Evolutionary conservation across 495 filamentous ascomycete genomes (phyloP), one percentile per base, ranked within the genome.

Genomic region (Podospora comata): DNA sequence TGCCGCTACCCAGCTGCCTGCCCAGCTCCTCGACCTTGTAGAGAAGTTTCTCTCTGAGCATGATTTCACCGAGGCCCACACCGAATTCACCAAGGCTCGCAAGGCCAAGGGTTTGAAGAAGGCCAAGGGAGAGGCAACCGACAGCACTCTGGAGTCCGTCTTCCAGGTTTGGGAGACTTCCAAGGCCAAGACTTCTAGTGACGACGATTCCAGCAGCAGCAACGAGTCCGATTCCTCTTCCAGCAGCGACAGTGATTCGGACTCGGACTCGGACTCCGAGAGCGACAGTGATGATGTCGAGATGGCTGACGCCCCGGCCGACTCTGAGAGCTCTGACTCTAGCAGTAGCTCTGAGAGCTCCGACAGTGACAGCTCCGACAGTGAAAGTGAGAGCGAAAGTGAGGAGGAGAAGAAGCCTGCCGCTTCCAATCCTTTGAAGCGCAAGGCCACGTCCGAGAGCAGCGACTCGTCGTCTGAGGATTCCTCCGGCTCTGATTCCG

Each of bases 211-310:
- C n/a, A 39, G 27, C 23, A 67, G 61, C 65, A 68, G 65, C 53
- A 69, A 66, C 69, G 70, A 73, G 2, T 71, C 66, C 6, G 69
- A 97, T 84, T 97, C 93, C 84, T 97, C 94, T 13, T 97, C 93
- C 23, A 92, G 92, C 73, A 97, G 96, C 80, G 88, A 97, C 80
- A 93, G 92, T 76, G 85, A 88, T 44, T 88, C 85, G 73, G 86
- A 87, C 67, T 48, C 39, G 6, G 39, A 88, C 34, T 88, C 85
- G 72, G 86, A 87, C 67, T 48, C 39, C 39, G 81, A 81, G 9
- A 86, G 88, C 39, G 81, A 81, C 13, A 86, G 88, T 67, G 83
- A 87, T 53, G 86, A 88, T 69, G 79, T 87, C 19, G 85, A 87
- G 30, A 89, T 89, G 86, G 78, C 77, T 48, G 87, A 71, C 26